Conservation (phyloP, 2,329 filamentous ascomycete genomes). For the Diaporthe vaccinii region DNA sequence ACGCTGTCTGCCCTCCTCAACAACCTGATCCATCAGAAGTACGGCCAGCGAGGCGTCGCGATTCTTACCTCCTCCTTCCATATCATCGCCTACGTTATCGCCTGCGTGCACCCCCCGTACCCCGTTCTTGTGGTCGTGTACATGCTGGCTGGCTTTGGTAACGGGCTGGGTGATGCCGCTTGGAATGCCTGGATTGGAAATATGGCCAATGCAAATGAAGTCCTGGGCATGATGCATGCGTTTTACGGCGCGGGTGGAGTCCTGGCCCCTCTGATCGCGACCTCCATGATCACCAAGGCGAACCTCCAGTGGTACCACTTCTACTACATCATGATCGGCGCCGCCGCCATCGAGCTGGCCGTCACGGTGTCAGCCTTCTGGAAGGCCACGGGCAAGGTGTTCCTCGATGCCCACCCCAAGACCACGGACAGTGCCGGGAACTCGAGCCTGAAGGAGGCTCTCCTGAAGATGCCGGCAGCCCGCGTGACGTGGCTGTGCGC, state of each 20-base stretch:
- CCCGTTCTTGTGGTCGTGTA: conserved; percentile 75
- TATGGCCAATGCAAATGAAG: conserved; percentile 77
- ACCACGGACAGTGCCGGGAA: conserved; percentile 44
- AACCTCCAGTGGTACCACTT: conserved; percentile 76
- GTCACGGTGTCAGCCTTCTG: conserved; percentile 69
- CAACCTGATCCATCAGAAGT: conserved; percentile 54
- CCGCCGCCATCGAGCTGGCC: conserved; percentile 67
- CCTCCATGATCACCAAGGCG: conserved; percentile 75
- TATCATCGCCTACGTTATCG: conserved; percentile 73
- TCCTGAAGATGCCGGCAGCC: conserved; percentile 58
- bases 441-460: conserved; percentile 52
- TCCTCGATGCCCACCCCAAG: conserved; percentile 56
- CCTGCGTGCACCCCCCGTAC: conserved; percentile 76
- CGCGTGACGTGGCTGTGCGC: conserved; percentile 78
- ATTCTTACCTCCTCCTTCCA: conserved; percentile 72
- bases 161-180: conserved; percentile 71
- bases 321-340: conserved; percentile 79
- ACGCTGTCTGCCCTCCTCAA: conserved; percentile 60
- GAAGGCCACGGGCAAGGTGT: conserved; percentile 66
- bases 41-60: conserved; percentile 77
- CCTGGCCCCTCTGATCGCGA: conserved; percentile 78
- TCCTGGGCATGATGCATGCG: conserved; percentile 77
- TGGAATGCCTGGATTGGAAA: conserved; percentile 70
- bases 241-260: conserved; percentile 78
- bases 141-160: conserved; percentile 77